Base-by-base conservation (phyloP, 345 rosid genomes). In the Euphorbia tirucalli region DNA sequence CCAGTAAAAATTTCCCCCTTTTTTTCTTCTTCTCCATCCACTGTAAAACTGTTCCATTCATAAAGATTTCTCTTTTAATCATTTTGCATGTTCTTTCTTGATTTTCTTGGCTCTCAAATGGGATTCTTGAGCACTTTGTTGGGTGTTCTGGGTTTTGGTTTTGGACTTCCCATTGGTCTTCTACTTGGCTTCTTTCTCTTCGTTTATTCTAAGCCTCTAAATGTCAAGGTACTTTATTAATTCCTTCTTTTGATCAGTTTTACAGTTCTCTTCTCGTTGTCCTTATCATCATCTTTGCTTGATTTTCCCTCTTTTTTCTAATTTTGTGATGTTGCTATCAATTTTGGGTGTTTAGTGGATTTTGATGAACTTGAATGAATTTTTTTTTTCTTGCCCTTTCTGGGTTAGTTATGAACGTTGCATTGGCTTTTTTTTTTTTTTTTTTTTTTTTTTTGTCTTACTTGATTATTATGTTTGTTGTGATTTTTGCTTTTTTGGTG, bases 131-230 rank as follows among this genome's bases (percentile, higher is more conserved):
- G 80, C 6, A 79, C 84, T 82, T 71, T 90, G 4, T 48, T 87
- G 72, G 96, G 92, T 43, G 61, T 87, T 49, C 5, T 90, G 49
- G 97, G 97, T 68, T 90, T 90, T 79, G 85, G 66, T 28, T 78
- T 90, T 76, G 97, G 97, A 67, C 72, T 90, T 74, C 88, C 93
- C 31, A 28, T 87, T 31, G 97, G 97, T 35, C 86, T 92, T 61
- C 13, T 85, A 67, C n/a, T 84, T 22, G 97, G 97, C 0, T 92
- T 92, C 86, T 78, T 76, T 73, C 67, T 84, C 78, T 85, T 90
- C 78, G 28, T 92, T 22, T 90, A 90, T 73, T 89, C 93, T 30
- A 77, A 83, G 15, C 96, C 97, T 19, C 31, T 70, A 19, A 74
- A 78, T 56, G 71, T 85, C 2, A 67, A 89, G 95, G 97, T 91